A percentile compares a stretch with the other conserved stretches of the same genome.
Evolutionary conservation across 164 flowering plant species (phyloP).

Genomic region (Amborella trichopoda): DNA sequence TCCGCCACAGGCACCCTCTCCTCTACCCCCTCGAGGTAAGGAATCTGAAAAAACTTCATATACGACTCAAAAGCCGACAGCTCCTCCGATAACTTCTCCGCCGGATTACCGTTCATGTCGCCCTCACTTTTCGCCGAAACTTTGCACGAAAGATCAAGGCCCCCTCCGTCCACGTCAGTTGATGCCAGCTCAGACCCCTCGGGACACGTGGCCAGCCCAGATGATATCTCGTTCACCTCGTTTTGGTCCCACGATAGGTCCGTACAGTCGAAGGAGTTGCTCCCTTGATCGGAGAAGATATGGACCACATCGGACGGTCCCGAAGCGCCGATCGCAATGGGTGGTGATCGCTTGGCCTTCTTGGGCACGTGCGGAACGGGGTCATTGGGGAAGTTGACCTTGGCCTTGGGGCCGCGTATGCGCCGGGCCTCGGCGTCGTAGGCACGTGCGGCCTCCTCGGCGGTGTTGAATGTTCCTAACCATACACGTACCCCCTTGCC

Average conservation of each 20-base stretch:
- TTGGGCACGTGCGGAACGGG: no score
- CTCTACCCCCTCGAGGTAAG: conserved; percentile 53
- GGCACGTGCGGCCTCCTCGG: conserved; percentile 98
- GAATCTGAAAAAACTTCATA: conserved; percentile 56
- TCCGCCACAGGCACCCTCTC: conserved; percentile 54
- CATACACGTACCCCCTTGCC: conserved; percentile 92
- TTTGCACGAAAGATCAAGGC: no score
- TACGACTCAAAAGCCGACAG: conserved; percentile 60
- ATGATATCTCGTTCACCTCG: conserved; percentile 57
- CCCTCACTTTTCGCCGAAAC: no score
- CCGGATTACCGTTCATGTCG: conserved; percentile 12
- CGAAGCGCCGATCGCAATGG: no score
- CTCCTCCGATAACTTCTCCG: conserved; percentile 45
- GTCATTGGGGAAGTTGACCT: conserved; percentile 89
- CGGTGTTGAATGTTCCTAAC: conserved; percentile 97
- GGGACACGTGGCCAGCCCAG: conserved; percentile 26
- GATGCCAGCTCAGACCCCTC: no score
- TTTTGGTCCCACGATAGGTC: conserved; percentile 60
- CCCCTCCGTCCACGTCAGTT: no score
- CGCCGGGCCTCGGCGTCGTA: conserved; percentile 95
- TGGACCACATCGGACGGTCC: no score
- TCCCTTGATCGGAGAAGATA: conserved; percentile 79
- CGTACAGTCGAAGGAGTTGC: conserved; percentile 65
- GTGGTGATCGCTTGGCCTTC: no score
- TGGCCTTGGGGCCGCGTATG: conserved; percentile 92